A percentile compares a stretch with the other conserved stretches of the same genome.
phyloP scores from a whole-genome alignment of 805 yeast species.

The Soucietia sequanensis region DNA sequence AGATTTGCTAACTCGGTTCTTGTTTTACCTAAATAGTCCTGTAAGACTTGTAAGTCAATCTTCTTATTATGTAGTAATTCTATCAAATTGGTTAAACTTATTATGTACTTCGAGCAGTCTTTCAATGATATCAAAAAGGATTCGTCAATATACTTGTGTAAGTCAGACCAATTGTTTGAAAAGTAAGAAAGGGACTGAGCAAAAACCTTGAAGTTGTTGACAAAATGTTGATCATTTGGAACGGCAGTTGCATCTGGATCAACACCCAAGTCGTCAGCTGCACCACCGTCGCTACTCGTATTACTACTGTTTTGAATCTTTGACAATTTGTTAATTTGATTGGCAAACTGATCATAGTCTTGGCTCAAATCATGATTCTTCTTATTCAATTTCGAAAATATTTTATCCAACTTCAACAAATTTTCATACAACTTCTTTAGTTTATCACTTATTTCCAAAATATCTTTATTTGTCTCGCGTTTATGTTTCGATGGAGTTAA shows the following conservation, averaged over 20 bases:
- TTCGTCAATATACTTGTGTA: constrained; percentile 60
- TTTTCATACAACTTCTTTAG: constrained; percentile 85
- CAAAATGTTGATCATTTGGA: constrained; percentile 12
- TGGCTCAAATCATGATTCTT: constrained; percentile 69
- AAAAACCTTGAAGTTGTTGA: constrained; percentile 34
- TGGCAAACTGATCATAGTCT: constrained; percentile 70
- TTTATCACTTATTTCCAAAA: constrained; percentile 65
- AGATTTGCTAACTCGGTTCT: constrained; percentile 53
- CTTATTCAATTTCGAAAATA: constrained; percentile 68
- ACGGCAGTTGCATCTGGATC: constrained; percentile 4
- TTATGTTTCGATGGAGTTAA: constrained; percentile 66
- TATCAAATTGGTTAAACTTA: constrained; percentile 52
- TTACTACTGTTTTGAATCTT: constrained; percentile 27
- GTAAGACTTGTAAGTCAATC: constrained; percentile 83
- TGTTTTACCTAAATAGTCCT: constrained; percentile 74
- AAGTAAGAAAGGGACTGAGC: constrained; percentile 36
- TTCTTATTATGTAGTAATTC: constrained; percentile 89
- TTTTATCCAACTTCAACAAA: constrained; percentile 71
- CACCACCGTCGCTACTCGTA: background rate
- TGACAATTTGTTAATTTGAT: constrained; percentile 68
- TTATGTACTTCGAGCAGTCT: constrained; percentile 76
- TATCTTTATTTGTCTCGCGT: constrained; percentile 72
- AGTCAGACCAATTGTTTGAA: constrained; percentile 38
- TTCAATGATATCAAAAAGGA: constrained; percentile 79
- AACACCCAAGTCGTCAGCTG: no score